Evolutionary conservation across 495 filamentous ascomycete species (phyloP).

Genomic region (Penicillium robsamsonii): DNA sequence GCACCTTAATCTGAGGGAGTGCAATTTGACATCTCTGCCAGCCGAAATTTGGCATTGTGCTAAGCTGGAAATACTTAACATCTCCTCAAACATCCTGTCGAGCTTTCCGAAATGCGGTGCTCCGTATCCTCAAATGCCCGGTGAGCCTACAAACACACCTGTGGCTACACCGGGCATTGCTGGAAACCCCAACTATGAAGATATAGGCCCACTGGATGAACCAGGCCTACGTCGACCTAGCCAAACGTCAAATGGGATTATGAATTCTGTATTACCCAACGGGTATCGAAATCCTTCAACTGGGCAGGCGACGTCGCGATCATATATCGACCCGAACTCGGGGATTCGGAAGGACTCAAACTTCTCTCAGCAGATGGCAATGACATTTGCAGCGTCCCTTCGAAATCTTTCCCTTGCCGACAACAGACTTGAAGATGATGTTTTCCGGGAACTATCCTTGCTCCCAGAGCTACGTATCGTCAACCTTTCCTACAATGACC

Average conservation of each 20-base stretch:
- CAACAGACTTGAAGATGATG: slow-evolving; percentile 88
- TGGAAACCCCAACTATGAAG: slow-evolving; percentile 69
- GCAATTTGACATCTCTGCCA: slow-evolving; percentile 84
- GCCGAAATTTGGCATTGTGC: slow-evolving; percentile 90
- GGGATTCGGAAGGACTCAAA: slow-evolving; percentile 81
- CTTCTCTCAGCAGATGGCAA: slow-evolving; percentile 66
- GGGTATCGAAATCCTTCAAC: slow-evolving; percentile 75
- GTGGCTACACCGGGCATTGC: slow-evolving; percentile 51
- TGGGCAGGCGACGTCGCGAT: slow-evolving; percentile 71
- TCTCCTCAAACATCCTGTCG: slow-evolving; percentile 89
- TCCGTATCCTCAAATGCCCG: slow-evolving; percentile 56
- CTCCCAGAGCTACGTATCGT: slow-evolving; percentile 83
- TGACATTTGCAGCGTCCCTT: slow-evolving; percentile 83
- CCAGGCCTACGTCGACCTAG: slow-evolving; percentile 69
- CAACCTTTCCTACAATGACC: slow-evolving; percentile 91
- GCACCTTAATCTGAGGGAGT: slow-evolving; percentile 83
- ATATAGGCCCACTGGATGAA: slow-evolving; percentile 68
- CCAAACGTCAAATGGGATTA: slow-evolving; percentile 71
- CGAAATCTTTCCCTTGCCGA: slow-evolving; percentile 86
- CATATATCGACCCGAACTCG: slow-evolving; percentile 59
- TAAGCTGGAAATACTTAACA: slow-evolving; percentile 86
- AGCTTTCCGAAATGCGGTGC: slow-evolving; percentile 82
- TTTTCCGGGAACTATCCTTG: slow-evolving; percentile 83
- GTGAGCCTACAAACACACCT: slow-evolving; percentile 50
- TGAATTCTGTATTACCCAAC: slow-evolving; percentile 69